Conservation (phyloP, 495 filamentous ascomycete species). For the Thozetella sp. region DNA sequence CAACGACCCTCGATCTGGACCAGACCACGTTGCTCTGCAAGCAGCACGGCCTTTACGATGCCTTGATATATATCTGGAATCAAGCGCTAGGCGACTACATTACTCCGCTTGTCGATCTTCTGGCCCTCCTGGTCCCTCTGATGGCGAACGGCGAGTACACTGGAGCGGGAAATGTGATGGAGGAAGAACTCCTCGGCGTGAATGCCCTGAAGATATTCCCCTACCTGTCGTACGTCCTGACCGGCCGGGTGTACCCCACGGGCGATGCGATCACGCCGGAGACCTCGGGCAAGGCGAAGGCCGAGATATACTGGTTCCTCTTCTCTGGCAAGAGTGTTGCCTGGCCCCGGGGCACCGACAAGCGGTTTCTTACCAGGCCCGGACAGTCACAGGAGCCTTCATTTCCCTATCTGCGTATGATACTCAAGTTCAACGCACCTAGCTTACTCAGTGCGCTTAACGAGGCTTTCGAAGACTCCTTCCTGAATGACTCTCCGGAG, state of each 20-base stretch:
- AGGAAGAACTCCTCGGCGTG: conserved; percentile 50
- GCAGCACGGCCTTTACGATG: conserved; percentile 88
- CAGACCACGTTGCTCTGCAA: conserved; percentile 91
- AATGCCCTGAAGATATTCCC: conserved; percentile 93
- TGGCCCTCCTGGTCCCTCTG: conserved; percentile 68
- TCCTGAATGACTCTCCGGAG: conserved; percentile 78
- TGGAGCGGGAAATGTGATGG: conserved; percentile 40
- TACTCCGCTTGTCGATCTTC: conserved; percentile 82
- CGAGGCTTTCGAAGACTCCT: conserved; percentile 95
- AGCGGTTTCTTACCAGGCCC: conserved; percentile 54
- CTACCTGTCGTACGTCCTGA: conserved; percentile 91
- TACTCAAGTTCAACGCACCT: conserved; percentile 84
- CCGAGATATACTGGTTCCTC: conserved; percentile 86
- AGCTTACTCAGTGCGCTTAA: conserved; percentile 96
- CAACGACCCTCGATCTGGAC: conserved; percentile 89
- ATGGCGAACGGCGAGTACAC: conserved; percentile 49
- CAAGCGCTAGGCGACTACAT: conserved; percentile 86
- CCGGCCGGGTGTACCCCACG: conserved; percentile 87
- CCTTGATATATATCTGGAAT: conserved; percentile 96
- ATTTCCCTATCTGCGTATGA: conserved; percentile 80
- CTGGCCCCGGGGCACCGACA: conserved; percentile 61
- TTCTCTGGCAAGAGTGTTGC: conserved; percentile 77
- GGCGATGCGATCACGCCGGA: conserved; percentile 71
- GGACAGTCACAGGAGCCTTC: conserved; percentile 57
- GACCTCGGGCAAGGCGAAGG: conserved; percentile 75